phyloP scores from a whole-genome alignment of 2,329 filamentous ascomycete species.

The Cladosporium velox region DNA sequence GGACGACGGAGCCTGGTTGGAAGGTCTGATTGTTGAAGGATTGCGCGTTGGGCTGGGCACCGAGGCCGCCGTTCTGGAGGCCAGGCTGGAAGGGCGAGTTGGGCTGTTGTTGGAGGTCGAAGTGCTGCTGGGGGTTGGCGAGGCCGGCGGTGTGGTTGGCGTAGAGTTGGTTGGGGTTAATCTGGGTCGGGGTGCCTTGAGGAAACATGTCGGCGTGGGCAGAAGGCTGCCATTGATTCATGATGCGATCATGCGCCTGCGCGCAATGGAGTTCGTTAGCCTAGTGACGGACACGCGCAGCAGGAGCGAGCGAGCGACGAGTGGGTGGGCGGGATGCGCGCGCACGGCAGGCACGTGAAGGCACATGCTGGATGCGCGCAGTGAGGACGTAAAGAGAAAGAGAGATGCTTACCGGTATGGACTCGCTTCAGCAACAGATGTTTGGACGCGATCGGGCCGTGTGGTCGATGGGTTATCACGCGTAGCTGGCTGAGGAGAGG shows the following conservation, averaged over 20 bases:
- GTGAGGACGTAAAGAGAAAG: not conserved
- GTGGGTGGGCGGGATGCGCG: constrained; percentile 4
- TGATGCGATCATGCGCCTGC: constrained; percentile 23
- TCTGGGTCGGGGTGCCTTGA: constrained; percentile 26
- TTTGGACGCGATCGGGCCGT: constrained; percentile 7
- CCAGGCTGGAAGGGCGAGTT: constrained; percentile 52
- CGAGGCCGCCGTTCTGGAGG: constrained; percentile 79
- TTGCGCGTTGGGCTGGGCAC: constrained; percentile 65
- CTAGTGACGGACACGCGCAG: constrained; percentile 12
- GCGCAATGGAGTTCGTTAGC: not conserved
- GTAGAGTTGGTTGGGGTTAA: constrained; percentile 28
- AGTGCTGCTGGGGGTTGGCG: constrained; percentile 35
- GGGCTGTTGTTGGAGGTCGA: constrained; percentile 45
- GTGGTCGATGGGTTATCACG: constrained; percentile 7
- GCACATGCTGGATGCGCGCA: not conserved
- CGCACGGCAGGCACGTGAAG: not conserved
- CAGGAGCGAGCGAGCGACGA: constrained; percentile 4
- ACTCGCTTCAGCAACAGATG: not conserved
- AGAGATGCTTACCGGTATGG: not conserved
- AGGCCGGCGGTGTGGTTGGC: constrained; percentile 22
- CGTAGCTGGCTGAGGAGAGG: constrained; percentile 1
- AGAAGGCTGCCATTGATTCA: constrained; percentile 30
- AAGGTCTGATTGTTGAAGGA: constrained; percentile 73
- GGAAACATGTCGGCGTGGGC: constrained; percentile 31
- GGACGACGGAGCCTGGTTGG: constrained; percentile 82